Evolutionary conservation across 768 basidiomycete species (phyloP).

Genomic region (Candolleomyces aberdarensis): DNA sequence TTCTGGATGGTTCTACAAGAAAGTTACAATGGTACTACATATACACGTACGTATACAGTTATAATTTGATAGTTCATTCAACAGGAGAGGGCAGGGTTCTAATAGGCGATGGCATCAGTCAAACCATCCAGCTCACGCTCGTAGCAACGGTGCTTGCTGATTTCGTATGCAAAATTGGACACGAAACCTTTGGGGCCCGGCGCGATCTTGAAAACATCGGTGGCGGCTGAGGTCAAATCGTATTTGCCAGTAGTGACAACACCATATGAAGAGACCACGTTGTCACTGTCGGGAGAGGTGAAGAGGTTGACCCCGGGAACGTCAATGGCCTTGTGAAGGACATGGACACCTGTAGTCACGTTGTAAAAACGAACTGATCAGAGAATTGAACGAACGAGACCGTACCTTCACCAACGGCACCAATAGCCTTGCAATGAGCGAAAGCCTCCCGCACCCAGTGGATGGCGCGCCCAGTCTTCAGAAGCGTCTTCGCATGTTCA

Average conservation of each 20-base stretch:
- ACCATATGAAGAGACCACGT: slow-evolving; percentile 55
- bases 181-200: slow-evolving; percentile 50
- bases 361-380: neutral
- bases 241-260: slow-evolving; percentile 62
- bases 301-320: slow-evolving; percentile 46
- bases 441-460: slow-evolving; percentile 86
- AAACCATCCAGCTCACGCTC: slow-evolving; percentile 61
- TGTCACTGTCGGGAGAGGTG: slow-evolving; percentile 28
- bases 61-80: neutral
- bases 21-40: too few species aligned
- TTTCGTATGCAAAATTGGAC: slow-evolving; percentile 55
- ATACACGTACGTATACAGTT: neutral
- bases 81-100: slow-evolving; percentile 1
- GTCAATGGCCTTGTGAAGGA: slow-evolving; percentile 44
- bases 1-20: too few species aligned
- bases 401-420: slow-evolving; percentile 66
- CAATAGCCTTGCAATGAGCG: slow-evolving; percentile 83
- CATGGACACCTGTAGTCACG: slow-evolving; percentile 36
- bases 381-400: neutral
- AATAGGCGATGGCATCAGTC: slow-evolving; percentile 47
- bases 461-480: slow-evolving; percentile 63
- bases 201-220: slow-evolving; percentile 42
- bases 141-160: slow-evolving; percentile 67
- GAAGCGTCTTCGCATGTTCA: slow-evolving; percentile 53
- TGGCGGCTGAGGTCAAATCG: slow-evolving; percentile 31